These are phyloP conservation scores for Cynanchum wilfordii DNA, from an alignment of 257 asterid species.

Conservation along the genomic window DNA sequence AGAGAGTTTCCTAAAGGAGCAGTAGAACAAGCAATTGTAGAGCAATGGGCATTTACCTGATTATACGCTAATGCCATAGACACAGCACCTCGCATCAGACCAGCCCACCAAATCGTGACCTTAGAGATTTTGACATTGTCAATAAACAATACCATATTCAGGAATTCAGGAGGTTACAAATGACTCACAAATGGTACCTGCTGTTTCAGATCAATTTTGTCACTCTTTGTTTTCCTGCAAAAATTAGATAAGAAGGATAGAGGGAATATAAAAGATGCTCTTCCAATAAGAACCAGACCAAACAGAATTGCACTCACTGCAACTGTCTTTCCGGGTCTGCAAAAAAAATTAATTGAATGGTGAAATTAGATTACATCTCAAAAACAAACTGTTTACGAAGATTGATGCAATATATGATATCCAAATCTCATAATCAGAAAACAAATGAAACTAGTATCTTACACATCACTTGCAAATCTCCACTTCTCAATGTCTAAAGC, in stretches of 20 bases:
- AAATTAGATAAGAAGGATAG: conserved; percentile 48
- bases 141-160: conserved; percentile 2
- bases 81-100: conserved; percentile 82
- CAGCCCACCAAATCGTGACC: conserved; percentile 82
- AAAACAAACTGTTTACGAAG: background rate
- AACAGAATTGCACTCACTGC: conserved; percentile 52
- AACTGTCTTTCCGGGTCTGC: conserved; percentile 61
- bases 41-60: conserved; percentile 41
- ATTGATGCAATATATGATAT: background rate
- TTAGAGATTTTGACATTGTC: conserved; percentile 19
- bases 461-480: conserved; percentile 51
- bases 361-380: background rate
- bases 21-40: background rate
- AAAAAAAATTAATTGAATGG: conserved; percentile 1
- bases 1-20: background rate
- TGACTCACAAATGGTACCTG: conserved; percentile 37
- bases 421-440: background rate
- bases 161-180: background rate
- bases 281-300: conserved; percentile 57
- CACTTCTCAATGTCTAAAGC: conserved; percentile 79
- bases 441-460: conserved; percentile 2
- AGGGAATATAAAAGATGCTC: conserved; percentile 67
- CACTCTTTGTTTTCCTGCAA: conserved; percentile 24
- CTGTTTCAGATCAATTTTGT: conserved; percentile 44
- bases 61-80: conserved; percentile 80